Percentiles rank a stretch among this genome's conserved stretches.
phyloP scores from a whole-genome alignment of 139 green algal species.

The Zygnema cylindricum region DNA sequence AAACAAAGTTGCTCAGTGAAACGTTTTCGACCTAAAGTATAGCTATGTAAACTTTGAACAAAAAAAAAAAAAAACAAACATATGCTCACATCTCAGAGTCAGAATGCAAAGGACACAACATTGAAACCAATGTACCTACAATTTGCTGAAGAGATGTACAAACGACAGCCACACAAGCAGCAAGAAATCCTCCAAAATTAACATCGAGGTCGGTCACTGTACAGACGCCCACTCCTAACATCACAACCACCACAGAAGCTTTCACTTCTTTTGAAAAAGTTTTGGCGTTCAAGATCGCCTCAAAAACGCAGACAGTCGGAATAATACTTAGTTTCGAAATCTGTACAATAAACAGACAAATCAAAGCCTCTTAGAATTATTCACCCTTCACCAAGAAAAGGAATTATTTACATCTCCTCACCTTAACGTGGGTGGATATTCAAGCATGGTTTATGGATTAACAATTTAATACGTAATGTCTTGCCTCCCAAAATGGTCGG shows the following conservation, averaged over 20 bases:
- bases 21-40: too few relatives aligned
- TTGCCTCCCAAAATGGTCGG: too few relatives aligned
- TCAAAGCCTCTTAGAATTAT: not conserved
- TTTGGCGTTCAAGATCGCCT: slow-evolving; percentile 74
- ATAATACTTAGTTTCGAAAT: slow-evolving; percentile 96
- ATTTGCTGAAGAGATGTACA: slow-evolving; percentile 90
- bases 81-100: too few relatives aligned
- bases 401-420: not conserved
- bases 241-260: slow-evolving; percentile 70
- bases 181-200: slow-evolving; percentile 68
- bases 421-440: not conserved
- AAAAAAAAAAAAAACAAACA: too few relatives aligned
- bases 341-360: slow-evolving; percentile 56
- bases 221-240: slow-evolving; percentile 49
- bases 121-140: too few relatives aligned
- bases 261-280: slow-evolving; percentile 76
- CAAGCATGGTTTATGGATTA: not conserved
- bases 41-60: too few relatives aligned
- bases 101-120: slow-evolving; percentile 76
- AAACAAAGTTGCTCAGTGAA: not conserved
- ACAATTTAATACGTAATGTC: too few relatives aligned
- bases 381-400: not conserved
- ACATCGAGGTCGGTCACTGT: slow-evolving; percentile 50
- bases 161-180: slow-evolving; percentile 81
- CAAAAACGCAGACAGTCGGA: slow-evolving; percentile 86